Evolutionary conservation across 768 basidiomycete species (phyloP).

Genomic region (Rhizopogon vesiculosus): DNA sequence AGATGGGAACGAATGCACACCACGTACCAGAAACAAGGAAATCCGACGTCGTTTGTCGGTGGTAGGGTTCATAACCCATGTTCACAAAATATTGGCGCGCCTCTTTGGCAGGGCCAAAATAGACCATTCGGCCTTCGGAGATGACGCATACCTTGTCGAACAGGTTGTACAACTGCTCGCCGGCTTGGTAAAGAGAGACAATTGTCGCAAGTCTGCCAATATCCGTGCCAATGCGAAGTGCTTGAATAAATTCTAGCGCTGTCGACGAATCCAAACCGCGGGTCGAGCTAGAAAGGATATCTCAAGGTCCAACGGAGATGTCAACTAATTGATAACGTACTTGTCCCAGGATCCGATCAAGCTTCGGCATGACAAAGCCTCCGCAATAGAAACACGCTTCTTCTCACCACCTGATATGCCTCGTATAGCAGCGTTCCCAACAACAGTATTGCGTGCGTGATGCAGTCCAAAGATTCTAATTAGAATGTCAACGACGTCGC

Average conservation of each 20-base stretch:
- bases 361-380: conserved; percentile 39
- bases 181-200: conserved; percentile 84
- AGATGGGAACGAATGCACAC: neutral
- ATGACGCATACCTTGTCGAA: conserved; percentile 73
- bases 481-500: conserved; percentile 36
- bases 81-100: conserved; percentile 57
- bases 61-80: conserved; percentile 50
- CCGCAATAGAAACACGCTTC: conserved; percentile 79
- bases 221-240: conserved; percentile 65
- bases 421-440: conserved; percentile 76
- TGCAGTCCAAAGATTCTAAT: conserved; percentile 72
- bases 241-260: conserved; percentile 69
- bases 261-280: conserved; percentile 66
- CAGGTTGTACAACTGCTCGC: conserved; percentile 57
- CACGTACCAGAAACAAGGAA: conserved; percentile 39
- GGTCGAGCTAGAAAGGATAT: conserved; percentile 46
- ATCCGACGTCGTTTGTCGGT: conserved; percentile 60
- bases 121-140: conserved; percentile 55
- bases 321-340: conserved; percentile 5
- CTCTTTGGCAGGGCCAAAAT: conserved; percentile 49
- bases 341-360: neutral
- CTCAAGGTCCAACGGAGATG: neutral
- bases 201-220: conserved; percentile 51
- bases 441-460: conserved; percentile 66
- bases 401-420: conserved; percentile 76